A percentile compares a stretch with the other conserved stretches of the same genome.
These are phyloP conservation scores for Didymella pomorum DNA, from an alignment of 2,329 filamentous ascomycete genomes.

Conservation along the genomic window DNA sequence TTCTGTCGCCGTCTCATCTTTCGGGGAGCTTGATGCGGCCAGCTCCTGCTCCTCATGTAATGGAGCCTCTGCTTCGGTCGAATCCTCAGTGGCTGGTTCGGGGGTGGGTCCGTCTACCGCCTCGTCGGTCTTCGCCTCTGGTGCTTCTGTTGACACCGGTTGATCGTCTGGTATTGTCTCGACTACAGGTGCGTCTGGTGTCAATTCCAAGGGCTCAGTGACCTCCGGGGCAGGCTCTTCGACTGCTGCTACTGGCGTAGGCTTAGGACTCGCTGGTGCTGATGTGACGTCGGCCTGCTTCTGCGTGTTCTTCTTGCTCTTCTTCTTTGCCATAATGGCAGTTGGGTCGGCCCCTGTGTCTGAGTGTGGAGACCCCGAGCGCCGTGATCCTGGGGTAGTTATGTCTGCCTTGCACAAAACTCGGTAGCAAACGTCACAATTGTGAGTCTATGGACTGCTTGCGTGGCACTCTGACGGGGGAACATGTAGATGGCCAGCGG, in stretches of 20 bases:
- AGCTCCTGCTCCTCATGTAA: constrained; percentile 16
- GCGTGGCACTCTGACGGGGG: constrained; percentile 49
- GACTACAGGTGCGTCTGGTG: constrained; percentile 28
- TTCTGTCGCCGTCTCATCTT: constrained; percentile 21
- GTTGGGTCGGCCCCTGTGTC: constrained; percentile 35
- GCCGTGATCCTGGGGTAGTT: constrained; percentile 21
- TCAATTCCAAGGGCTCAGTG: constrained; percentile 29
- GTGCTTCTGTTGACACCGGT: constrained; percentile 28
- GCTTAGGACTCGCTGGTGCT: constrained; percentile 39
- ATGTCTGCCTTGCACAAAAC: constrained; percentile 37
- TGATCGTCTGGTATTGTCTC: constrained; percentile 29
- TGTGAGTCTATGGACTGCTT: constrained; percentile 44
- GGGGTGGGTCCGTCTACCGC: constrained; percentile 30
- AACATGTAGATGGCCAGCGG: constrained; percentile 40
- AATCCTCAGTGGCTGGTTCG: constrained; percentile 25
- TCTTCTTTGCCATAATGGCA: constrained; percentile 46
- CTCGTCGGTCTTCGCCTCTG: constrained; percentile 30
- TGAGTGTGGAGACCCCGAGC: constrained; percentile 21
- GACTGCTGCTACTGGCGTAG: constrained; percentile 22
- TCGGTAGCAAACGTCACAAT: constrained; percentile 27
- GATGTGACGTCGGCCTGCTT: constrained; percentile 41
- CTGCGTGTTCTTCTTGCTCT: constrained; percentile 39
- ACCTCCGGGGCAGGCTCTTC: constrained; percentile 34
- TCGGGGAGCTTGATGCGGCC: constrained; percentile 7
- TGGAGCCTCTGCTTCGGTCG: constrained; percentile 12